A percentile compares a stretch with the other conserved stretches of the same genome.
Evolutionary conservation across 345 rosid species (phyloP).

Genomic region (Acer saccharum): DNA sequence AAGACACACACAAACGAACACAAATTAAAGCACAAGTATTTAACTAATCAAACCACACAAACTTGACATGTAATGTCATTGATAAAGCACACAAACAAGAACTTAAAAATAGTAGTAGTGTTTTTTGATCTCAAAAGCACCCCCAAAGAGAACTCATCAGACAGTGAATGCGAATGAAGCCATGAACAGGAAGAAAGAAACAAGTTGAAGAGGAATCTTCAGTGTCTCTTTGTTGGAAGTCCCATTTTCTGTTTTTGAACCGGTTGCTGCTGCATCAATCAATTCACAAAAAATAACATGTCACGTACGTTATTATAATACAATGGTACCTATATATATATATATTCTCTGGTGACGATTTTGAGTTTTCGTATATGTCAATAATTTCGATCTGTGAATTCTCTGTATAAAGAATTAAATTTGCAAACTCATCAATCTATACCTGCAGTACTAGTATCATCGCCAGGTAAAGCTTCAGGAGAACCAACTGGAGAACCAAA

Average conservation of each 20-base stretch:
- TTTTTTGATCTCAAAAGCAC: not conserved
- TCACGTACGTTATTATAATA: too few species aligned
- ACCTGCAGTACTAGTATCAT: not conserved
- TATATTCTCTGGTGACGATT: too few species aligned
- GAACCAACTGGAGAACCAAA: constrained; percentile 27
- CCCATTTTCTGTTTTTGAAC: constrained; percentile 17
- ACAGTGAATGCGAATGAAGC: constrained; percentile 21
- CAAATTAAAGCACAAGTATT: not conserved
- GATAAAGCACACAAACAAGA: not conserved
- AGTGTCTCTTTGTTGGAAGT: constrained; percentile 8
- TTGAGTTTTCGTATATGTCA: too few species aligned
- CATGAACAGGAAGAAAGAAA: constrained; percentile 24
- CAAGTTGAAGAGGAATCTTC: constrained; percentile 19
- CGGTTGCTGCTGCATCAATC: constrained; percentile 7
- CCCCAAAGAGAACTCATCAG: constrained; percentile 18
- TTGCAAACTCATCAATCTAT: too few species aligned
- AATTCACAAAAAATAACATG: not conserved
- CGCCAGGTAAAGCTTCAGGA: constrained; percentile 20
- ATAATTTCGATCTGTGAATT: too few species aligned
- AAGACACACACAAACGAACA: not conserved
- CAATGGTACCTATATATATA: too few species aligned
- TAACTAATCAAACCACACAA: not conserved
- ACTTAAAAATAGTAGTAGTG: not conserved
- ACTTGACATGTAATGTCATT: not conserved
- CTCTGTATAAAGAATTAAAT: too few species aligned